Conservation (phyloP, 2,329 filamentous ascomycete genomes). For the Arthrobotrys megalospora region DNA sequence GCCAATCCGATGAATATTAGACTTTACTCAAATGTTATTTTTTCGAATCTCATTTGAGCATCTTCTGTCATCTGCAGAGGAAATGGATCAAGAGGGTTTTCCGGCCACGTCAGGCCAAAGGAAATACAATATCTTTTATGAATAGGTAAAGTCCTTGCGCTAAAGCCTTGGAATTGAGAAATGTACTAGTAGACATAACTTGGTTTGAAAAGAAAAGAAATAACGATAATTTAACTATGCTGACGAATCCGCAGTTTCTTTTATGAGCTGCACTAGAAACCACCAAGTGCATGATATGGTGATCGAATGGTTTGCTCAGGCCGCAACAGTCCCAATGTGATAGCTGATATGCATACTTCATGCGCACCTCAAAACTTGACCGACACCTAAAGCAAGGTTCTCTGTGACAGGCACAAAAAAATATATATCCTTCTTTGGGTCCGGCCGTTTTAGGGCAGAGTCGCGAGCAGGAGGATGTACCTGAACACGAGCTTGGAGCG, state of each 20-base stretch:
- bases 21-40: background rate
- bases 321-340: constrained; percentile 41
- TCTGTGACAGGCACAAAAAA: constrained; percentile 28
- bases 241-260: constrained; percentile 25
- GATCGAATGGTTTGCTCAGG: constrained; percentile 35
- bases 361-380: constrained; percentile 52
- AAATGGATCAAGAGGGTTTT: background rate
- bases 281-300: constrained; percentile 29
- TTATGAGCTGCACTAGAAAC: constrained; percentile 19
- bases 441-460: constrained; percentile 53
- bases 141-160: constrained; percentile 8
- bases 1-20: constrained; percentile 12
- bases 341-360: constrained; percentile 54
- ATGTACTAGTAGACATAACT: background rate
- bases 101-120: background rate
- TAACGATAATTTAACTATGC: constrained; percentile 10
- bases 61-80: constrained; percentile 4
- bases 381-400: constrained; percentile 41
- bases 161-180: background rate
- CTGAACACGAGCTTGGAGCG: constrained; percentile 24
- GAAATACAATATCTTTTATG: constrained; percentile 19
- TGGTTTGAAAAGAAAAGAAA: background rate
- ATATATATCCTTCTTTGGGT: constrained; percentile 21
- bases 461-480: constrained; percentile 30
- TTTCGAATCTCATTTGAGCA: background rate